phyloP scores from a whole-genome alignment of 345 rosid genomes.

The Pistacia integerrima region DNA sequence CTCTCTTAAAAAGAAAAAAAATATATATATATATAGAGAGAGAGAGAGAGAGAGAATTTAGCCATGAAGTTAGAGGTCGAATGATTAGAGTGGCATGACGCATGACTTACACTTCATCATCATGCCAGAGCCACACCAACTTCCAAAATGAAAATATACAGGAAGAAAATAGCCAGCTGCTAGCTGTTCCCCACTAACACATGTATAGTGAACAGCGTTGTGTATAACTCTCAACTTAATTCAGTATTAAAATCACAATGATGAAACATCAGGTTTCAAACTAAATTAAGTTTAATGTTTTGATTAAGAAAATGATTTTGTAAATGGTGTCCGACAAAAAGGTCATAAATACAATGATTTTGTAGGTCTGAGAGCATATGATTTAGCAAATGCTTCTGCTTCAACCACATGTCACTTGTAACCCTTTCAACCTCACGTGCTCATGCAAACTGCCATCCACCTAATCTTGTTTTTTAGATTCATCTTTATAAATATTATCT shows the following conservation, averaged over 20 bases:
- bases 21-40: too few relatives aligned
- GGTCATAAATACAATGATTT: neutral
- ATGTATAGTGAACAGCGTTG: neutral
- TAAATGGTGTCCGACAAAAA: constrained; percentile 10
- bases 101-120: constrained; percentile 34
- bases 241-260: too few relatives aligned
- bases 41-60: too few relatives aligned
- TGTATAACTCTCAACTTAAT: too few relatives aligned
- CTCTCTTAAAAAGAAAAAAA: too few relatives aligned
- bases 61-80: neutral
- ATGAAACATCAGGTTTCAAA: neutral
- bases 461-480: neutral
- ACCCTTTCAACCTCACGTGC: constrained; percentile 18
- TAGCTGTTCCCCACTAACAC: constrained; percentile 22
- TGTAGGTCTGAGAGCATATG: neutral
- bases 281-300: neutral
- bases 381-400: neutral
- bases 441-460: constrained; percentile 4
- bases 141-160: neutral
- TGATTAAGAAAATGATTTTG: neutral
- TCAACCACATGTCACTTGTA: constrained; percentile 3
- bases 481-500: neutral
- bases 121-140: neutral
- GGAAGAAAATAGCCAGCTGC: neutral
- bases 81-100: constrained; percentile 29